These are phyloP conservation scores for Corniculantispora saksenae DNA, from an alignment of 2,329 filamentous ascomycete species.

Conservation along the genomic window DNA sequence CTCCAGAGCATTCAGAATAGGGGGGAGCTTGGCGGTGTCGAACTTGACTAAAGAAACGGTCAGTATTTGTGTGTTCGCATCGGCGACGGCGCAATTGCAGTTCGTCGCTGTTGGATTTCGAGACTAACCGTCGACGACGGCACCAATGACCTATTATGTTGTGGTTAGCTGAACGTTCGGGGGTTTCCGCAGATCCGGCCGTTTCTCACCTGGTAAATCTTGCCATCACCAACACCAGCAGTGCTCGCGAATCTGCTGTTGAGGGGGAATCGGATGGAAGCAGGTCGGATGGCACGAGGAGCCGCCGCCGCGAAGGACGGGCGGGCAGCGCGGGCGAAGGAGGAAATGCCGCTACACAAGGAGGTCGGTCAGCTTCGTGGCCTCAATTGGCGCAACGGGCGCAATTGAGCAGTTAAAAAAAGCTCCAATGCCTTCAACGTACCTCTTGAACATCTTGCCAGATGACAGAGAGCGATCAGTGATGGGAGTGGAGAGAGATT, in stretches of 20 bases:
- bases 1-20: constrained; percentile 96
- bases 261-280: constrained; percentile 55
- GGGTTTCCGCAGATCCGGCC: neutral
- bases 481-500: constrained; percentile 61
- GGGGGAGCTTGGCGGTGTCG: constrained; percentile 86
- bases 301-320: constrained; percentile 60
- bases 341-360: constrained; percentile 63
- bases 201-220: constrained; percentile 65
- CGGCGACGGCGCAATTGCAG: constrained; percentile 12
- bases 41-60: constrained; percentile 77
- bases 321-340: constrained; percentile 63
- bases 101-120: constrained; percentile 24
- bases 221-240: constrained; percentile 60
- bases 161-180: constrained; percentile 34
- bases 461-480: constrained; percentile 66
- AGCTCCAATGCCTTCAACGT: constrained; percentile 43
- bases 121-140: constrained; percentile 92
- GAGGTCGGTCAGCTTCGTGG: constrained; percentile 28
- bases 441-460: constrained; percentile 84
- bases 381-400: constrained; percentile 45
- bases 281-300: constrained; percentile 58
- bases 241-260: constrained; percentile 62
- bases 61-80: constrained; percentile 27
- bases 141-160: constrained; percentile 90
- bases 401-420: constrained; percentile 29